A percentile compares a stretch with the other conserved stretches of the same genome.
phyloP scores from a whole-genome alignment of 768 basidiomycete species.

The Psilocybe cubensis region DNA sequence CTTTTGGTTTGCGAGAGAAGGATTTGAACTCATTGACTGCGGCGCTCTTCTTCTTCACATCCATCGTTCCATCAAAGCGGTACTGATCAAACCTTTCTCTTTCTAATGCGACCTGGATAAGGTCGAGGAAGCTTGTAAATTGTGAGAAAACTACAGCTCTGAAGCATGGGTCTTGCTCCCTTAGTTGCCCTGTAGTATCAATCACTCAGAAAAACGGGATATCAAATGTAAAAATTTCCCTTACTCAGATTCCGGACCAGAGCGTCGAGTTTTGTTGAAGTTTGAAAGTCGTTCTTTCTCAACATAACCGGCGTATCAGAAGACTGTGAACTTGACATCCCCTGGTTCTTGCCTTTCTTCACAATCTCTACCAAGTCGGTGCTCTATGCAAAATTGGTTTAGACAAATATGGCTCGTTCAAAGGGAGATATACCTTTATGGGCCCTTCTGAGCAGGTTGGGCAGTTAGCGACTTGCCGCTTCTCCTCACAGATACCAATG shows the following conservation, averaged over 20 bases:
- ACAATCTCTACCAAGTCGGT: conserved; percentile 68
- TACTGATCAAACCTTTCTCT: conserved; percentile 71
- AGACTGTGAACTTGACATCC: conserved; percentile 33
- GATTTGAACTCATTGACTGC: conserved; percentile 81
- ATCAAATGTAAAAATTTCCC: conserved; percentile 21
- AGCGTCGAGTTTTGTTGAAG: conserved; percentile 91
- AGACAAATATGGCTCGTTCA: background rate
- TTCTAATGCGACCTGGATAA: conserved; percentile 72
- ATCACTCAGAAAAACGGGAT: background rate
- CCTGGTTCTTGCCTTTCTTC: conserved; percentile 31
- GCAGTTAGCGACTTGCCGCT: conserved; percentile 72
- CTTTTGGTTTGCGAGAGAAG: conserved; percentile 69
- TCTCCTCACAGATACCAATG: conserved; percentile 69
- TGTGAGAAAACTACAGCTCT: conserved; percentile 90
- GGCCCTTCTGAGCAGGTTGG: conserved; percentile 81
- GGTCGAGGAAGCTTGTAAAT: conserved; percentile 85
- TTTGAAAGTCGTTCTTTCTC: conserved; percentile 81
- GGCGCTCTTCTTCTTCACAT: conserved; percentile 75
- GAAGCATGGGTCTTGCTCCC: conserved; percentile 75
- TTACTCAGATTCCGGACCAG: conserved; percentile 72
- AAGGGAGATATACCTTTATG: conserved; percentile 46
- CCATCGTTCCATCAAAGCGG: conserved; percentile 94
- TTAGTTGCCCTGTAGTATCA: conserved; percentile 51
- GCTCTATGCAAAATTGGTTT: conserved; percentile 39
- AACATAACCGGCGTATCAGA: conserved; percentile 54